Base-by-base conservation (phyloP, 441 rosid species). In the Cnidoscolus chayamansa region DNA sequence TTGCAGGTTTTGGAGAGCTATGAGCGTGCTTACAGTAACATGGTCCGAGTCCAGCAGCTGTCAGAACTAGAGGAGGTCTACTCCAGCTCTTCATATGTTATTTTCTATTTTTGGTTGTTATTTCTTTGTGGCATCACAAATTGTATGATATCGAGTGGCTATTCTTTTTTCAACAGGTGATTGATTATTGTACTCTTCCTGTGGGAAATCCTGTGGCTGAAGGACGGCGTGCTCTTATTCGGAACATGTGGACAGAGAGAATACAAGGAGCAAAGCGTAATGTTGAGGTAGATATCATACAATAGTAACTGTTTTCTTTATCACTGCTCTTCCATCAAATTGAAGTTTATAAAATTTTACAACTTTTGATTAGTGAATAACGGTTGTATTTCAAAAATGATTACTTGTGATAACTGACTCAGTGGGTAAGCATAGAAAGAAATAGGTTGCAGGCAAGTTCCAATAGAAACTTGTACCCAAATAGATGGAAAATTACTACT, bases 241-340 rank as follows among this genome's bases (percentile, higher is more conserved):
- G 98, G 62, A 91, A 92, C 83, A 96, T 96, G 99, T 96, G 99
- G 99, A 90, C 97, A 69, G 96, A 96, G 75, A 85, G 99, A 75
- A 96, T 96, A 80, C 91, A 90, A 80, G 99, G 99, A 80, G 85
- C 90, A 60, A 96, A 91, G 80, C 91, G 96, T 50, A 96, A 96
- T 82, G 98, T 96, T 80, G 99, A 96, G 97, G 99, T 94, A 88
- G 65, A 78, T 75, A 25, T 65, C 6, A 16, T 60, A 19, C 37
- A 1, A 1, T 47, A 1, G 4, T 65, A 15, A 11, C 32, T 51
- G 25, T 53, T 73, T 4, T 53, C 31, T 47, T 54, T 40, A 5
- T 40, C 17, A 12, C 4, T 50, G 53, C 17, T 19, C 6, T 9
- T 31, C 53, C 49, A 31, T 30, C 45, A 35, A 37, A 62, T 51